Evolutionary conservation across 257 asterid species (phyloP), one percentile per base, ranked within the genome.

Genomic region (Capsicum pubescens): DNA sequence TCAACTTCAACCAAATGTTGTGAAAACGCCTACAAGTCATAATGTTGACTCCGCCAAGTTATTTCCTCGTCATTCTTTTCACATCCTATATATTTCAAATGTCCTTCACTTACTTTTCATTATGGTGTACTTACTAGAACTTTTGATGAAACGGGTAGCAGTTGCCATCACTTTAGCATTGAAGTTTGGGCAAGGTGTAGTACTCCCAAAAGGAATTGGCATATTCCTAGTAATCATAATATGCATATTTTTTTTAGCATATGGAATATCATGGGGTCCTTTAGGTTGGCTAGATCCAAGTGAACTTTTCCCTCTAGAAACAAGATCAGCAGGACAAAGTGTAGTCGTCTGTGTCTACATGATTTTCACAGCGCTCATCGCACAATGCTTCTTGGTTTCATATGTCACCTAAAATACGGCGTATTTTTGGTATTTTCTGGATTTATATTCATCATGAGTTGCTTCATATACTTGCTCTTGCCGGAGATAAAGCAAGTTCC

Each of bases 401-500:
- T 95, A 7, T 95, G 98, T 67, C 91, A 91, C 64, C 92, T 95
- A 1, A 92, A 86, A 85, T 95, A 90, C 26, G 97, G 98, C 3
- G 93, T 93, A 63, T 95, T 95, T 88, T 42, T 95, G 84, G 84
- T 95, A 3, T 95, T 95, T 3, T 97, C 92, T 0, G 87, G 79
- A 8, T 84, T 93, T 88, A 94, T 95, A 12, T 12, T 88, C 63
- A 16, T 83, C 83, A 95, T 94, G 99, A 90, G 86, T 59, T 44
- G 84, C 87, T 95, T 95, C 67, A 85, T 95, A 36, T 93, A 19
- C 93, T 92, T 95, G 67, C 88, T 95, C 39, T 68, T 95, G 90
- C 99, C 98, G 1, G 99, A 95, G 89, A 95, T 97, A 3, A 94
- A 95, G 89, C 98, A 94, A 85, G 97, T 95, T 7, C 99, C 99